Evolutionary conservation across 108 stramenopile species (phyloP), one percentile per base, ranked within the genome.

Genomic region (Nitzschia sp.): DNA sequence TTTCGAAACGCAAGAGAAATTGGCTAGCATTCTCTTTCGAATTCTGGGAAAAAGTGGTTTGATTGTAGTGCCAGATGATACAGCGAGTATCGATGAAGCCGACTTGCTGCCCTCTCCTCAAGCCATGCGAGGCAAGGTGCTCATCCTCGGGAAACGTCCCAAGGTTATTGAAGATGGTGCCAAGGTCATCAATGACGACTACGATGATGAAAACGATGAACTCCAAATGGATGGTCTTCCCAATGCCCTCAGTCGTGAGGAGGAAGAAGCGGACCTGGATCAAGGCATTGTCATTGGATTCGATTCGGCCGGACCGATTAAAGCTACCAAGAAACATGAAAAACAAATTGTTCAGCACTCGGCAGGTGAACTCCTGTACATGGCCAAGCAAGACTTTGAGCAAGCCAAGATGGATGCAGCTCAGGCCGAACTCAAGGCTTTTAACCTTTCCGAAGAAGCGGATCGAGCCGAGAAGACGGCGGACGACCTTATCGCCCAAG

Each of bases 121-220:
- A 8, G 63, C 80, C 44, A 76, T 90, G 61, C 74, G 78, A 58
- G 91, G 91, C 45, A 94, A 92, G 71, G 89, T 90, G 19, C 26
- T 94, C 27, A 78, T 93, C 19, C 85, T 94, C 66, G 85, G 85
- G 35, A 92, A 89, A 76, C 82, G 82, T 28, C 82, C 84, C 5
- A 66, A 59, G 34, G 64, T 63, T 9, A 68, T 79, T 34, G 57
- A 41, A 17, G 75, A 69, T 22, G 74, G 74, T 26, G 64, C 77
- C 19, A 77, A 63, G 28, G 85, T 85, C 15, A 53, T 87, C 25
- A 87, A 88, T 72, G 89, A 95, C 47, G 93, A 92, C 73, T 90
- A 73, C 53, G 93, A 92, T 63, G 83, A 86, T 35, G 85, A 89
- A 68, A 87, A 78, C 69, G 75, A 85, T 63, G 16, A 58, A 21